Evolutionary conservation across 2,329 filamentous ascomycete genomes (phyloP).

Genomic region (Zymoseptoria passerinii): DNA sequence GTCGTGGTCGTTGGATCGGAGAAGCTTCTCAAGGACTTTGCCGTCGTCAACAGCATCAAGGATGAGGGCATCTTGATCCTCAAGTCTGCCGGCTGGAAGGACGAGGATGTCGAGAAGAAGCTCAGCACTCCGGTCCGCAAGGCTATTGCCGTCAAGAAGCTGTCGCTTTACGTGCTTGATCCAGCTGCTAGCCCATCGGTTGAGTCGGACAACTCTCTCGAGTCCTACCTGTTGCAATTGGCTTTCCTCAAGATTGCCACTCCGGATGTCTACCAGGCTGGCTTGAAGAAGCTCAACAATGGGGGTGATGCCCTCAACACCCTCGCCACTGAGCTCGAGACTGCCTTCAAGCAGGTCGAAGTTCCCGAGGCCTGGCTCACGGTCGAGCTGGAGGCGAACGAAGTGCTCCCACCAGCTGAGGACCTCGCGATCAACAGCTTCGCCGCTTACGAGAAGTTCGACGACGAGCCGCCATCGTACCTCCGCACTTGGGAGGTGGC

Average conservation of each 20-base stretch:
- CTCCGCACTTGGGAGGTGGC: slow-evolving; percentile 73
- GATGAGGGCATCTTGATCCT: slow-evolving; percentile 40
- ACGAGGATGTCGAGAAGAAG: slow-evolving; percentile 84
- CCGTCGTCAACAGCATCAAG: slow-evolving; percentile 46
- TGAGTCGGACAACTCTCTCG: slow-evolving; percentile 53
- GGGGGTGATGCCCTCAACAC: slow-evolving; percentile 56
- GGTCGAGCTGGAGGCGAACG: slow-evolving; percentile 50
- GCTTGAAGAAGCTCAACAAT: slow-evolving; percentile 59
- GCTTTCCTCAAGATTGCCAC: slow-evolving; percentile 74
- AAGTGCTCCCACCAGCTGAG: slow-evolving; percentile 48
- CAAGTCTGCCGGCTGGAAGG: slow-evolving; percentile 69
- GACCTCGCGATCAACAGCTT: slow-evolving; percentile 76
- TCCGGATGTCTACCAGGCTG: slow-evolving; percentile 54
- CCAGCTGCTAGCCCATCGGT: slow-evolving; percentile 58
- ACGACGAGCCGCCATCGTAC: slow-evolving; percentile 56
- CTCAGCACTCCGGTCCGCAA: slow-evolving; percentile 64
- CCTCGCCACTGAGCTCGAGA: slow-evolving; percentile 52
- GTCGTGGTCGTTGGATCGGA: slow-evolving; percentile 70
- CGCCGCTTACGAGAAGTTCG: slow-evolving; percentile 65
- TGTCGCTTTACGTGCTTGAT: slow-evolving; percentile 70
- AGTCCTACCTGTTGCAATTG: slow-evolving; percentile 65
- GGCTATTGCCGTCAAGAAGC: slow-evolving; percentile 58
- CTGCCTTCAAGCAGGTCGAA: slow-evolving; percentile 63
- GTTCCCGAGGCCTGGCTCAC: slow-evolving; percentile 75
- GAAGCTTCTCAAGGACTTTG: slow-evolving; percentile 69